Evolutionary conservation across 139 green algal species (phyloP).

Genomic region (Ettlia oleoabundans): DNA sequence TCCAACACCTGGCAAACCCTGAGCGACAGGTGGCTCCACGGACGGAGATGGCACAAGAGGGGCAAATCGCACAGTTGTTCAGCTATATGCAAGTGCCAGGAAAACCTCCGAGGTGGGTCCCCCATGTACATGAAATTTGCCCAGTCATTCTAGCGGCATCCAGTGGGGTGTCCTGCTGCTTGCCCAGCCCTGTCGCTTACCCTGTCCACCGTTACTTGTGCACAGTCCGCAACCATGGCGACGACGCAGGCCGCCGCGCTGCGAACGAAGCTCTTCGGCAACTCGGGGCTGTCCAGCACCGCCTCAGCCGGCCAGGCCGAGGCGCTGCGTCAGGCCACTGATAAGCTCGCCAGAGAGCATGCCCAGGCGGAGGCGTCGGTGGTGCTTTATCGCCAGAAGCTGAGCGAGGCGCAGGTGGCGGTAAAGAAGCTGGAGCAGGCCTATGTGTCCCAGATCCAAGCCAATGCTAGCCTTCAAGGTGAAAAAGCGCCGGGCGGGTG

Average conservation of each 20-base stretch:
- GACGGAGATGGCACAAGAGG: no score
- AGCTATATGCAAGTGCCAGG: no score
- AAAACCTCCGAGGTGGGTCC: no score
- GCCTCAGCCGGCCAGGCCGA: no score
- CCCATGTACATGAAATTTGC: no score
- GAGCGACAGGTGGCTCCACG: no score
- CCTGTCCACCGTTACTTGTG: neutral
- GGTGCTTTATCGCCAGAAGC: conserved; percentile 28
- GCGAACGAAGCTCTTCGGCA: conserved; percentile 19
- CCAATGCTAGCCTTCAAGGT: conserved; percentile 24
- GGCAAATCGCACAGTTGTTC: no score
- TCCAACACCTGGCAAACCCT: no score
- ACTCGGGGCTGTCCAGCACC: neutral
- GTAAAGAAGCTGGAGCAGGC: conserved; percentile 25
- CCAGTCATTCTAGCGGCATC: no score
- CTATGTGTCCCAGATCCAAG: conserved; percentile 32
- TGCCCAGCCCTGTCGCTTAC: neutral
- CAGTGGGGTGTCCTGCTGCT: no score
- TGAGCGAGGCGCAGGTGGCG: conserved; percentile 5
- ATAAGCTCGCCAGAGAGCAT: conserved; percentile 29
- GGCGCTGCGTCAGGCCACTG: conserved; percentile 28
- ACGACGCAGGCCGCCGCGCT: neutral
- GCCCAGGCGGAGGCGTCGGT: neutral
- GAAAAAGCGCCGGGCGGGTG: neutral
- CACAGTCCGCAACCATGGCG: neutral